Evolutionary conservation across 805 yeast species (phyloP), one percentile per base, ranked within the genome.

Genomic region (Schwanniomyces yamadae): DNA sequence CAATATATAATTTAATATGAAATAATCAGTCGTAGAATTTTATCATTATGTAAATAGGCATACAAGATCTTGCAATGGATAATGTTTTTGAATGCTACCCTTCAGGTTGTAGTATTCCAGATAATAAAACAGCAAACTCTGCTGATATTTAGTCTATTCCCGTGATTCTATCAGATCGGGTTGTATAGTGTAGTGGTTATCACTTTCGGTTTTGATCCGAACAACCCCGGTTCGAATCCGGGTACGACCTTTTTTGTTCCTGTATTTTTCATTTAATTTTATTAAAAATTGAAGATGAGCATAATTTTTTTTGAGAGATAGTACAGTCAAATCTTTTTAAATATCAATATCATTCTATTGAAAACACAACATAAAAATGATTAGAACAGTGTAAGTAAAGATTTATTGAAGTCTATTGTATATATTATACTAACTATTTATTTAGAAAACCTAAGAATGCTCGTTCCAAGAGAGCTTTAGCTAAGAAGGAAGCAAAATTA

Each of bases 391-490:
- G 64, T 60, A 59, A 42, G 66, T 59, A 38, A 14, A 3, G 4
- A 5, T 10, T 20, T 22, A 22, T 12, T 22, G 17, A 18, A 6
- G n/a, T 18, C 7, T 23, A 18, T 21, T 22, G 19, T 23, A 24
- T 19, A 4, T 11, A 19, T 31, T 9, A 17, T 36, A 33, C 39
- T 41, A 38, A 41, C 42, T 11, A 25, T 17, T 16, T 8, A 15
- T 13, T 28, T 24, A 42, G 50, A 12, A 83, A 88, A 49, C 98
- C 99, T 23, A 90, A 89, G 68, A 93, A 83, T 56, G 96, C 96
- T 36, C 88, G 98, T 56, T 78, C 96, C 37, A 93, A 93, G 69
- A 80, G 99, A 63, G 98, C 96, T 5, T 59, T 90, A 45, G 95
- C 89, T 44, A 84, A 84, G 53, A 83, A 80, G 51, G 96, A 89